Evolutionary conservation across 192 early-diverging fungal genomes (phyloP).

Genomic region (Lobosporangium transversale): DNA sequence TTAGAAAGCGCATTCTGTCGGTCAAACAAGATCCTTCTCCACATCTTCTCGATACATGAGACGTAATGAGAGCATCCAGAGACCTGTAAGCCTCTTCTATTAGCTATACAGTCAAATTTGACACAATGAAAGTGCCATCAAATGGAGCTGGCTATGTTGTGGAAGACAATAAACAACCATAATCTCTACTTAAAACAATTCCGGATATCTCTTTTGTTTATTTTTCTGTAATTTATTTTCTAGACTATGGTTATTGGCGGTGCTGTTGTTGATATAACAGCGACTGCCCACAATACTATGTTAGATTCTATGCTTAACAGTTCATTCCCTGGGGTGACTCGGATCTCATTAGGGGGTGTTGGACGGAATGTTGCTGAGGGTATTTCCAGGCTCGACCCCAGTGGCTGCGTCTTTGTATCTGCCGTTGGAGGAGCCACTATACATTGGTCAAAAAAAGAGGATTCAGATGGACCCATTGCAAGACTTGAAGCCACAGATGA

Average conservation of each 20-base stretch:
- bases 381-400: constrained; percentile 67
- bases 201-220: no score
- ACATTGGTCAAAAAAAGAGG: not conserved
- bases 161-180: not conserved
- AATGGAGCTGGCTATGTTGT: no score
- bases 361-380: constrained; percentile 93
- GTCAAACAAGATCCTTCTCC: constrained; percentile 20
- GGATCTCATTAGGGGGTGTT: constrained; percentile 84
- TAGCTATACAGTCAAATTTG: not conserved
- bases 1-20: not conserved
- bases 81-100: constrained; percentile 23
- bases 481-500: constrained; percentile 60
- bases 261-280: constrained; percentile 84
- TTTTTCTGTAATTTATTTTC: not conserved
- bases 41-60: constrained; percentile 31
- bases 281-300: constrained; percentile 52
- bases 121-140: not conserved
- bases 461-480: not conserved
- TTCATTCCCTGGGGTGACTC: constrained; percentile 77
- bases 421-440: no score
- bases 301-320: constrained; percentile 57
- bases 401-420: constrained; percentile 70
- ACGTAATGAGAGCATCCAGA: constrained; percentile 1
- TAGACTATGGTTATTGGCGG: constrained; percentile 89
- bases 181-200: no score